These are phyloP conservation scores for Paraphoma chrysanthemicola DNA, from an alignment of 2,329 filamentous ascomycete genomes.

Conservation along the genomic window DNA sequence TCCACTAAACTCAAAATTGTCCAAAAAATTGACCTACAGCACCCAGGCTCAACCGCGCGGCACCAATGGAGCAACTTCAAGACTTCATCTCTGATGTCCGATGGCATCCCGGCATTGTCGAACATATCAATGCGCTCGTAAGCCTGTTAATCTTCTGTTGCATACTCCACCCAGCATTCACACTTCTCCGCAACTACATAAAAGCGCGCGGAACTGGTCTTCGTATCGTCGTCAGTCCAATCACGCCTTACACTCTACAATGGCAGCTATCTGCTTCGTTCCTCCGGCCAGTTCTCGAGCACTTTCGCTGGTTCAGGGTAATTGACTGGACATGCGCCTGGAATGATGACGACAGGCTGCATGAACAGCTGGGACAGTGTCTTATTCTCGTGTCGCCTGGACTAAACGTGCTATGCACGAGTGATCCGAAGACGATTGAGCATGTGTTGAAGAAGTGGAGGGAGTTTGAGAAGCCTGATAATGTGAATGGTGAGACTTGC, in stretches of 20 bases:
- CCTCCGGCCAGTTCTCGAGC: neutral
- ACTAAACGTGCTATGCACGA: slow-evolving; percentile 19
- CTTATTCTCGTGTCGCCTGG: slow-evolving; percentile 24
- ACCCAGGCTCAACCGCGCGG: too few species aligned
- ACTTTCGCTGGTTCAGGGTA: slow-evolving; percentile 19
- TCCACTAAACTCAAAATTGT: neutral
- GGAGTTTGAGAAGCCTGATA: slow-evolving; percentile 28
- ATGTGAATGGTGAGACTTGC: slow-evolving; percentile 22
- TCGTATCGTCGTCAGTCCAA: slow-evolving; percentile 18
- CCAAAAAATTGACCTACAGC: neutral
- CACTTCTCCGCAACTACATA: slow-evolving; percentile 22
- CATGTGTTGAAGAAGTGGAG: slow-evolving; percentile 23
- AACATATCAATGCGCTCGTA: neutral
- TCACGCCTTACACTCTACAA: slow-evolving; percentile 19
- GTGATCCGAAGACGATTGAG: slow-evolving; percentile 20
- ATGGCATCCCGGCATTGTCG: neutral
- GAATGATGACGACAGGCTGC: slow-evolving; percentile 15
- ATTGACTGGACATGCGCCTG: slow-evolving; percentile 23
- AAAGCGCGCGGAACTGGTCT: slow-evolving; percentile 20
- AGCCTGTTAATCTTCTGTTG: neutral
- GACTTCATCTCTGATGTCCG: neutral
- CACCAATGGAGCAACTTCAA: neutral
- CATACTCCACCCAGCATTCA: neutral
- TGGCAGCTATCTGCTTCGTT: slow-evolving; percentile 14
- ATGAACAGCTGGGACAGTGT: slow-evolving; percentile 18